Evolutionary conservation across 768 basidiomycete genomes (phyloP), one percentile per base, ranked within the genome.

Genomic region (Hysterangium stoloniferum): DNA sequence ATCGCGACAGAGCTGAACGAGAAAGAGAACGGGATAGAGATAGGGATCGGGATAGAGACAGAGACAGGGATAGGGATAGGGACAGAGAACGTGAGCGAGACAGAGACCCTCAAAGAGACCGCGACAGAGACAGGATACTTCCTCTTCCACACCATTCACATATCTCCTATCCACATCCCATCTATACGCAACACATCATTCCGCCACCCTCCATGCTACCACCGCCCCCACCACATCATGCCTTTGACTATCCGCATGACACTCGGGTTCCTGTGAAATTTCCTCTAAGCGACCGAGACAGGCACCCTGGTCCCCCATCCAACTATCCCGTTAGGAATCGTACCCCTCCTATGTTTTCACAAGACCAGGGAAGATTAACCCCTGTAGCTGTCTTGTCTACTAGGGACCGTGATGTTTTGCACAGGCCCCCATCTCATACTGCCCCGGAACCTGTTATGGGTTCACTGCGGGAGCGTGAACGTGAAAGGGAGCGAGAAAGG

Each of bases 1-100:
- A 61, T 40, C 37, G 31, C 55, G 17, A 54, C 54, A 57, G 58
- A 58, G n/a, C n/a, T n/a, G 48, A 57, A 62, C 58, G 55, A 63
- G 44, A 45, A 1, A 45, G 44, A 15, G 44, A 45, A n/a, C 17
- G 41, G 15, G 41, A 43, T 33, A 56, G 58, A 38, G 29, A 61
- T 6, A 33, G 61, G 53, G 36, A 60, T 62, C 57, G 61, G 64
- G 38, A 48, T 11, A 38, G 51, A 44, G 46, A 54, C 29, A 40
- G 40, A n/a, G 40, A 27, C n/a, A 54, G 42, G 31, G 54, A 55
- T 19, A 38, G 54, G 27, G 54, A 55, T 17, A 36, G 46, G 31
- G 38, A 53, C 53, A 54, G 59, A 48, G 54, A 60, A 44, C 45
- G 59, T 48, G 53, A 43, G 52, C 53, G 45, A 43, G 53, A 38